Conservation (phyloP, 2,329 filamentous ascomycete species). For the Colletotrichum brevisporum region DNA sequence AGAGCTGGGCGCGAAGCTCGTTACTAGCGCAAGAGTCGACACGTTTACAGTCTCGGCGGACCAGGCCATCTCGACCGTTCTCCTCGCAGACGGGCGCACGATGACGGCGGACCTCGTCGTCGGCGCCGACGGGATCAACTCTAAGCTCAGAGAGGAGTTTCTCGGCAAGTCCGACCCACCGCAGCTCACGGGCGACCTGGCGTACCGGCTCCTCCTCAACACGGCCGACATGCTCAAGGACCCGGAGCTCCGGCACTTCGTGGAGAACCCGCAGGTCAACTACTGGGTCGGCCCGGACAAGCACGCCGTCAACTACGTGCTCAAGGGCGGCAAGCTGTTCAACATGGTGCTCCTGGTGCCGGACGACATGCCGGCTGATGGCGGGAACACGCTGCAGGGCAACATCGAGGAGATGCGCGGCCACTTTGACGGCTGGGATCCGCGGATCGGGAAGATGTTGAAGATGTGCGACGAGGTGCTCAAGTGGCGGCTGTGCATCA, state of each 20-base stretch:
- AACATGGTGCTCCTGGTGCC: conserved; percentile 56
- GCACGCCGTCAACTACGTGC: conserved; percentile 48
- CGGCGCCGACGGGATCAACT: conserved; percentile 61
- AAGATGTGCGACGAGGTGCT: conserved; percentile 69
- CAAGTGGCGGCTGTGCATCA: conserved; percentile 74
- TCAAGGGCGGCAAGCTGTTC: conserved; percentile 46
- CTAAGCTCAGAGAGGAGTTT: conserved; percentile 39
- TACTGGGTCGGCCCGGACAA: conserved; percentile 48
- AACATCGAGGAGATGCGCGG: conserved; percentile 63
- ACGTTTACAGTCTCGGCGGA: conserved; percentile 32
- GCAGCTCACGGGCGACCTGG: conserved; percentile 47
- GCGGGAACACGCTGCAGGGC: conserved; percentile 55
- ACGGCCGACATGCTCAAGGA: conserved; percentile 44
- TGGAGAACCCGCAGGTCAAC: conserved; percentile 44
- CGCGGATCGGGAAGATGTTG: conserved; percentile 68
- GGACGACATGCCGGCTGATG: conserved; percentile 55
- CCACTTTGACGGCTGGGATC: conserved; percentile 71
- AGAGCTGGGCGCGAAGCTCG: conserved; percentile 35
- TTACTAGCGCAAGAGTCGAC: conserved; percentile 31
- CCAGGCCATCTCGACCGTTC: conserved; percentile 18
- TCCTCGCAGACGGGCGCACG: conserved; percentile 44
- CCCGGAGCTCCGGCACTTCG: conserved; percentile 43
- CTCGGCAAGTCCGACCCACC: conserved; percentile 39
- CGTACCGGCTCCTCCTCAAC: conserved; percentile 47
- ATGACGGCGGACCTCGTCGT: conserved; percentile 57